Base-by-base conservation (phyloP, 257 asterid species). In the Jaltomata sinuosa region DNA sequence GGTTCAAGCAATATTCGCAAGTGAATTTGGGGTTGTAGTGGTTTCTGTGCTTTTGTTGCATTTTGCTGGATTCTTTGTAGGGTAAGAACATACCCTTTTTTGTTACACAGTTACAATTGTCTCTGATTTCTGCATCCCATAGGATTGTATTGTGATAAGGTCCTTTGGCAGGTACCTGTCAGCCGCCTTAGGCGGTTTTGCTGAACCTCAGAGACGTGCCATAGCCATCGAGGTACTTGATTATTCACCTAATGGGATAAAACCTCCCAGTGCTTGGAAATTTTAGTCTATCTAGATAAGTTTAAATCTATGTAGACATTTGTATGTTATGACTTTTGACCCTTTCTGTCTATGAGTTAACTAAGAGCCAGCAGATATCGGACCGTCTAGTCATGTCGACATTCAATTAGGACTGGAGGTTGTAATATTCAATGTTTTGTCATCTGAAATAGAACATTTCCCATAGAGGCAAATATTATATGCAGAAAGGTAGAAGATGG, bases 161-260 rank as follows among this genome's bases (percentile, higher is more conserved):
- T 25, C 36, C 31, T 62, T 84, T 42, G 84, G 86, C 92, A 95
- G 97, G 90, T 94, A 94, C 57, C 78, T 93, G 6, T 89, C 94
- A 79, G 97, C 97, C 77, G 94, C 95, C 87, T 69, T 89, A 3
- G 92, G 90, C 84, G 97, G 98, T 83, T 91, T 94, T 86, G 92
- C 91, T 86, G 98, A 95, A 88, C 90, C 91, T 47, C 97, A 95
- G 80, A 90, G 98, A 76, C 98, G 99, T 36, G 97, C 97, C 34
- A 89, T 95, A 85, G 93, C 99, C 29, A 92, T 95, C 4, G 97
- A 95, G 91, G 99, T 94, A 88, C 54, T 69, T 12, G 54, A 22
- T 42, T 14, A n/a, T 42, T 32, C 14, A 3, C 32, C 31, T 76
- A 53, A n/a, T 38, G 42, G n/a, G 9, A 15, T 45, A 16, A 55